phyloP scores from a whole-genome alignment of 164 flowering plant species.

The Magnolia sinica region DNA sequence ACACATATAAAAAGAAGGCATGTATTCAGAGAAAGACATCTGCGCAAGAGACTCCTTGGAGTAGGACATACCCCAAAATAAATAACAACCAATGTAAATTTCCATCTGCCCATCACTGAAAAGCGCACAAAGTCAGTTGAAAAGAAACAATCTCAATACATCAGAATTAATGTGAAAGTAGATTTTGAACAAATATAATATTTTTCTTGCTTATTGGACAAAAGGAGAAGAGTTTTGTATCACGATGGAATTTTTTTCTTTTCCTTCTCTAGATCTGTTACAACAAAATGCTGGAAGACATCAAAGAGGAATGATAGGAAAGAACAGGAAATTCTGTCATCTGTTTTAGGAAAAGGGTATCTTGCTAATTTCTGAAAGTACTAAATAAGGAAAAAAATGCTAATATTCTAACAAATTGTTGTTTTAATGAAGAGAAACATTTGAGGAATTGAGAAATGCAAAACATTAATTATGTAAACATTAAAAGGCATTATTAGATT shows the following conservation, averaged over 20 bases:
- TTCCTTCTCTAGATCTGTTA: too few relatives aligned
- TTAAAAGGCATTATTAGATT: too few relatives aligned
- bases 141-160: neutral
- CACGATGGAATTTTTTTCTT: too few relatives aligned
- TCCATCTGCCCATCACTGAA: conserved; percentile 62
- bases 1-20: neutral
- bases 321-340: neutral
- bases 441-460: neutral
- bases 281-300: neutral
- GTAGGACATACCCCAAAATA: conserved; percentile 83
- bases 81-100: conserved; percentile 63
- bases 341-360: too few relatives aligned
- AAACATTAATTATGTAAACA: too few relatives aligned
- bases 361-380: too few relatives aligned
- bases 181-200: neutral
- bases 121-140: conserved; percentile 6
- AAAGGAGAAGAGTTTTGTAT: neutral
- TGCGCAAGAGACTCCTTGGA: neutral
- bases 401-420: neutral
- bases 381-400: neutral
- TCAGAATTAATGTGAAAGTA: neutral
- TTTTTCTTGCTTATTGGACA: neutral
- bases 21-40: neutral
- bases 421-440: neutral
- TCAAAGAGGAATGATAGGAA: too few relatives aligned